phyloP scores from a whole-genome alignment of 345 rosid species.

The Mangifera indica region DNA sequence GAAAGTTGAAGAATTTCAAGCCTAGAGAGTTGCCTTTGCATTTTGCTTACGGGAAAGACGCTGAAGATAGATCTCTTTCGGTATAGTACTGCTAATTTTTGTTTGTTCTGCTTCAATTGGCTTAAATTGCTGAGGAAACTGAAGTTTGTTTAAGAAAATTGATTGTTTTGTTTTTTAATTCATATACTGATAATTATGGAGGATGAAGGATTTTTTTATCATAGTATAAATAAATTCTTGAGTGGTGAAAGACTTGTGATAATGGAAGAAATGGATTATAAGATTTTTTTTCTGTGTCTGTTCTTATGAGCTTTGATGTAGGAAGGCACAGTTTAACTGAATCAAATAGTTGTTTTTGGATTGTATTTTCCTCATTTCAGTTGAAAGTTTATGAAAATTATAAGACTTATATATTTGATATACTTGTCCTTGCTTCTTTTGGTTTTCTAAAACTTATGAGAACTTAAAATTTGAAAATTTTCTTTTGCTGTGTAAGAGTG shows the following conservation, averaged over 20 bases:
- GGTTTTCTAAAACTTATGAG: neutral
- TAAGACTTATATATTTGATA: neutral
- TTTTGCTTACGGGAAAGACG: slow-evolving; percentile 47
- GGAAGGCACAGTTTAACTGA: neutral
- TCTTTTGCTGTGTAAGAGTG: neutral
- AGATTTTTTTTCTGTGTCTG: neutral
- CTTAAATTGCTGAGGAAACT: neutral
- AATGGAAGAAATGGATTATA: neutral
- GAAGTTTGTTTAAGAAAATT: neutral
- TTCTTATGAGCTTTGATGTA: neutral
- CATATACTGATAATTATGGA: neutral
- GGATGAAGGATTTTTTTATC: neutral
- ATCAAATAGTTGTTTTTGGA: neutral
- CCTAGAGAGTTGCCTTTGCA: slow-evolving; percentile 17
- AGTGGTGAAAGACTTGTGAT: neutral
- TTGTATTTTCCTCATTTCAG: neutral
- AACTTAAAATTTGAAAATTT: neutral
- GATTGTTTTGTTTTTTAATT: neutral
- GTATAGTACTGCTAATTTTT: slow-evolving; percentile 31
- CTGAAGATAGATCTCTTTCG: slow-evolving; percentile 54
- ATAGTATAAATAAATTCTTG: neutral
- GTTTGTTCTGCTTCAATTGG: neutral
- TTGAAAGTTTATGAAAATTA: neutral
- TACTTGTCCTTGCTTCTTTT: neutral
- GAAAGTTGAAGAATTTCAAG: slow-evolving; percentile 30